Percentiles rank a stretch among this genome's conserved stretches.
These are phyloP conservation scores for Globisporangium acanthophoron DNA, from an alignment of 352 stramenopile species.

Conservation along the genomic window DNA sequence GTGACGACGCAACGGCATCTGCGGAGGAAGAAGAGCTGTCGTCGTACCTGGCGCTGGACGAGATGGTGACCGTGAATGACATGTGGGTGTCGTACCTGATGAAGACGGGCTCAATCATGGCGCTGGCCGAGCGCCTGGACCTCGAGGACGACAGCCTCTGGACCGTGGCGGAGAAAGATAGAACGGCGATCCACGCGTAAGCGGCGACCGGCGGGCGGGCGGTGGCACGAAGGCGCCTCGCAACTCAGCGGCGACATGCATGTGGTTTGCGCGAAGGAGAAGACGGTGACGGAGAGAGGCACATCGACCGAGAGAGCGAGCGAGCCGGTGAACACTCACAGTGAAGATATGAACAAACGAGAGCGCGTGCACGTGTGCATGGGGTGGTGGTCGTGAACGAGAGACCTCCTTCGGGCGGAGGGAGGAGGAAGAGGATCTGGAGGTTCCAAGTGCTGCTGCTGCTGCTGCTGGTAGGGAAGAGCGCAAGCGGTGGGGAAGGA, in stretches of 20 bases:
- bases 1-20: constrained; percentile 5
- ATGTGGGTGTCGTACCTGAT: constrained; percentile 82
- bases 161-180: constrained; percentile 81
- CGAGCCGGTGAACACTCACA: not conserved
- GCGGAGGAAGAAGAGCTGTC: constrained; percentile 19
- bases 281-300: no score
- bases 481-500: no score
- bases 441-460: no score
- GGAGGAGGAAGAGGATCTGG: not conserved
- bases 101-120: constrained; percentile 84
- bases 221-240: not conserved
- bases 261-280: no score
- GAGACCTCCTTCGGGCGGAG: not conserved
- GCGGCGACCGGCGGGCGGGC: not conserved
- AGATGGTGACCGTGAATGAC: constrained; percentile 83
- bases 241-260: no score
- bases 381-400: not conserved
- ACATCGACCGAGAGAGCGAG: not conserved
- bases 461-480: no score
- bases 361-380: not conserved
- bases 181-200: constrained; percentile 75
- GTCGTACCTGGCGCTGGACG: constrained; percentile 53
- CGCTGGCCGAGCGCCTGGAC: constrained; percentile 72
- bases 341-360: not conserved
- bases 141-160: constrained; percentile 81